phyloP scores from a whole-genome alignment of 179 eudicot genomes.

The Beta corolliflora region DNA sequence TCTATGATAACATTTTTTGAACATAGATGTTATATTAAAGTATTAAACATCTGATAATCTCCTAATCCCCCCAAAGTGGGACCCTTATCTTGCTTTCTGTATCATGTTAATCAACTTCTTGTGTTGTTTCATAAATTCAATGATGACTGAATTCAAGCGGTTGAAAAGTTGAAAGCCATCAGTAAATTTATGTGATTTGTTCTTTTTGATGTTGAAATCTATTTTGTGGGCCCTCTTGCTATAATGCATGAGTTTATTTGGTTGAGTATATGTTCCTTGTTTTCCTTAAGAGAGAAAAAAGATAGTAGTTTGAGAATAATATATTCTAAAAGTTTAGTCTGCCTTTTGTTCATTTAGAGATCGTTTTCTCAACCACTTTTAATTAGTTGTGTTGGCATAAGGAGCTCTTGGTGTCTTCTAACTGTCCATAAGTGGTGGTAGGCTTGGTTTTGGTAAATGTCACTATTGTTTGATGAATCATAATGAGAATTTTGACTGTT shows the following conservation, averaged over 20 bases:
- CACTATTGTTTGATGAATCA: not conserved
- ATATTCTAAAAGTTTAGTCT: conserved; percentile 1
- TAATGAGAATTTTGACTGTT: not conserved
- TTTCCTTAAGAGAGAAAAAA: not conserved
- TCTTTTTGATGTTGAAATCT: not conserved
- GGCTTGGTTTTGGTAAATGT: conserved; percentile 19
- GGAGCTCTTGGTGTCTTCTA: not conserved
- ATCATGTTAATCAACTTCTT: not conserved
- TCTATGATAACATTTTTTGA: no score
- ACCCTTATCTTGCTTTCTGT: not conserved
- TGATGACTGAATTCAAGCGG: not conserved
- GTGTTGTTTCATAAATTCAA: not conserved
- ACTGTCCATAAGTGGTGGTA: conserved; percentile 3
- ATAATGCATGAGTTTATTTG: not conserved
- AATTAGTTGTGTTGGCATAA: not conserved
- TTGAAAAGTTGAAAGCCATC: not conserved
- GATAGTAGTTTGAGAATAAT: not conserved
- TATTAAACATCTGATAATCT: not conserved
- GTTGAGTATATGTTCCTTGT: not conserved
- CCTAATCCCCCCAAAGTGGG: not conserved
- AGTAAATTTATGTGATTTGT: not conserved
- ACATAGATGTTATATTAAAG: no score
- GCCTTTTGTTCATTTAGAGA: not conserved
- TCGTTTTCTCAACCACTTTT: not conserved
- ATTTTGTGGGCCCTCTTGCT: not conserved